Base-by-base conservation (phyloP, 108 stramenopile species). In the Cylindrotheca fusiformis region DNA sequence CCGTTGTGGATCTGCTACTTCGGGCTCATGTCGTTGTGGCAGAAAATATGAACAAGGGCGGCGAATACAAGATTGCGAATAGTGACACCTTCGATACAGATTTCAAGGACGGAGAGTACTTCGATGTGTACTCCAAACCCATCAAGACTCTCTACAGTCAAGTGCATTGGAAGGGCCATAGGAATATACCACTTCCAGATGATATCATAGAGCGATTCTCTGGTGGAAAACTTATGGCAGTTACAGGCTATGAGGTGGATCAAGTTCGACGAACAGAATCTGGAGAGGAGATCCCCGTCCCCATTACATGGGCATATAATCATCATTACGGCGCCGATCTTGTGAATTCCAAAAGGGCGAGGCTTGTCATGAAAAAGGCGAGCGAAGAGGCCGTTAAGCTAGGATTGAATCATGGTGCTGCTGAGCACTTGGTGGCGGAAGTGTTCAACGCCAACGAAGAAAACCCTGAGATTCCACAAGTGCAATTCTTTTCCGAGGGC, bases 241-340 rank as follows among this genome's bases (percentile, higher is more conserved):
- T 76, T 20, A 36, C 55, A 20, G 75, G 75, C 20, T 76, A 76
- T 41, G 75, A 76, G 33, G 69, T 70, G 17, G 75, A 76, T 60
- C 75, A 76, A 41, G 75, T 76, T 2, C 44, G 30, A 33, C 20
- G 32, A 29, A 46, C 44, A 55, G 28, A 49, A 0, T 31, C 36
- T 19, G 71, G 67, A 19, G 33, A 44, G 10, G 76, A 77, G 46
- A 61, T 72, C 1, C 48, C 76, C 5, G 71, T 77, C 6, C 76
- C 76, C 21, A 72, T 77, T 48, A 72, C 67, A 14, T 68, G 67
- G 66, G 71, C 76, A 12, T 77, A 77, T 61, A 77, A 77, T 50
- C 76, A 77, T 55, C 76, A 77, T 52, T 77, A 72, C 60, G 25
- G 29, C 49, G 72, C 65, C n/a, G 45, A 31, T 55, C 8, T 65